A percentile compares a stretch with the other conserved stretches of the same genome.
Evolutionary conservation across 2,329 filamentous ascomycete species (phyloP).

Genomic region (Penicillium aurantiogriseum): DNA sequence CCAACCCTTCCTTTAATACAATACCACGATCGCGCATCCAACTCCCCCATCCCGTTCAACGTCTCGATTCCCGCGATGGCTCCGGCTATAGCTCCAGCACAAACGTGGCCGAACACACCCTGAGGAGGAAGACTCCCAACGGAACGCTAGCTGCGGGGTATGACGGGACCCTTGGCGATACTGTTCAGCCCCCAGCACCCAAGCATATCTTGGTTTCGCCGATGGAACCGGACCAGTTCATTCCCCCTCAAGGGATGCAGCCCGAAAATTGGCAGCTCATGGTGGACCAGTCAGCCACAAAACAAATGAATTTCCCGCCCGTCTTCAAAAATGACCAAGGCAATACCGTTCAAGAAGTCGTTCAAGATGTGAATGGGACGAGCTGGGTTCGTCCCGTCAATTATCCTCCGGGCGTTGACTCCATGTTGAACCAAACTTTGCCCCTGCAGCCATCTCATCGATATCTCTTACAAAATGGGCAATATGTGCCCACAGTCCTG

Average conservation of each 20-base stretch:
- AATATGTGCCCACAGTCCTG: constrained; percentile 58
- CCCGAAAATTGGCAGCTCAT: constrained; percentile 34
- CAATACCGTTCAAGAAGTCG: constrained; percentile 31
- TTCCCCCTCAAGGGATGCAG: constrained; percentile 32
- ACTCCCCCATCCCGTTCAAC: constrained; percentile 42
- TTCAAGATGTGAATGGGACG: constrained; percentile 36
- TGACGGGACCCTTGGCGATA: constrained; percentile 75
- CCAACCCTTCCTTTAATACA: constrained; percentile 29
- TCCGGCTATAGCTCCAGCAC: constrained; percentile 24
- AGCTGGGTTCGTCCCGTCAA: constrained; percentile 47
- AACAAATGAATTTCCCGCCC: constrained; percentile 40
- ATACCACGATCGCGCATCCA: constrained; percentile 35
- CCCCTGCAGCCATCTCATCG: constrained; percentile 41
- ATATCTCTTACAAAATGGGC: constrained; percentile 46
- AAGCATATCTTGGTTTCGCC: constrained; percentile 81
- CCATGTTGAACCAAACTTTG: constrained; percentile 59
- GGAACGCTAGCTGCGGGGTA: constrained; percentile 92
- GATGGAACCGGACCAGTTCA: constrained; percentile 42
- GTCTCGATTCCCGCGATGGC: constrained; percentile 32
- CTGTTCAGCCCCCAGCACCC: constrained; percentile 63
- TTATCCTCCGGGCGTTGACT: constrained; percentile 56
- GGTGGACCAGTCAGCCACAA: constrained; percentile 31
- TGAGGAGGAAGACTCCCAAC: constrained; percentile 88
- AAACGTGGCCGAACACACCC: constrained; percentile 63
- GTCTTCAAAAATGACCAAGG: constrained; percentile 38